Evolutionary conservation across 352 stramenopile species (phyloP), one percentile per base, ranked within the genome.

Genomic region (Phytophthora lateralis): DNA sequence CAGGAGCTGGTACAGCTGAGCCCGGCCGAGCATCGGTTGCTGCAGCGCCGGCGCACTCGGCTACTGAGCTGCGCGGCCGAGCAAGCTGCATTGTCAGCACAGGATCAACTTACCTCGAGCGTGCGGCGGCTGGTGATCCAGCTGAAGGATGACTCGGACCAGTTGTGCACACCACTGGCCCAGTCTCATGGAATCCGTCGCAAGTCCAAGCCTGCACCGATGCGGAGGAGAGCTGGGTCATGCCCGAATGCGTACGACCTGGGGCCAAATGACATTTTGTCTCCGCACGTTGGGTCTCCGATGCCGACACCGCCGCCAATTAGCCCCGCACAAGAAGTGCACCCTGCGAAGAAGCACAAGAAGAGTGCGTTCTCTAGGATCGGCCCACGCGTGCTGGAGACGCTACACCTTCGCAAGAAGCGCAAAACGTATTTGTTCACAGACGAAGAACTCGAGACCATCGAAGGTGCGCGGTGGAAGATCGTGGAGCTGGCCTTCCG

Each of bases 401-500:
- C 66, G 1, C 63, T 88, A 15, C 70, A 76, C 20, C 82, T 94
- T 35, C 80, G 85, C 4, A 78, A 80, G 48, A 91, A 91, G 47
- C 80, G 78, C 29, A 89, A 82, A 50, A 85, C 77, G 26, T 91
- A 91, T 34, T 55, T 90, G 52, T 91, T 86, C 53, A 94, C 85
- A 10, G 85, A 94, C 41, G 80, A 88, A 57, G 82, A 94, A 54
- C 72, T 94, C 15, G 83, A 90, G 60, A 82, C 68, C 20, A 82
- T 93, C 32, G 81, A 93, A 75, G 84, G 83, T 30, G 84, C 85
- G 24, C 71, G 86, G 24, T 95, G 86, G 86, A 95, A 93, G 60
- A 93, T 93, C 32, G 82, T 93, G 24, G 84, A 95, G 60, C 70
- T 95, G 14, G 86, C 86, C 7, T 93, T 91, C 55, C 86, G 86